These are phyloP conservation scores for Metroxylon sagu DNA, from an alignment of 176 grass and related monocot genomes.

Conservation along the genomic window DNA sequence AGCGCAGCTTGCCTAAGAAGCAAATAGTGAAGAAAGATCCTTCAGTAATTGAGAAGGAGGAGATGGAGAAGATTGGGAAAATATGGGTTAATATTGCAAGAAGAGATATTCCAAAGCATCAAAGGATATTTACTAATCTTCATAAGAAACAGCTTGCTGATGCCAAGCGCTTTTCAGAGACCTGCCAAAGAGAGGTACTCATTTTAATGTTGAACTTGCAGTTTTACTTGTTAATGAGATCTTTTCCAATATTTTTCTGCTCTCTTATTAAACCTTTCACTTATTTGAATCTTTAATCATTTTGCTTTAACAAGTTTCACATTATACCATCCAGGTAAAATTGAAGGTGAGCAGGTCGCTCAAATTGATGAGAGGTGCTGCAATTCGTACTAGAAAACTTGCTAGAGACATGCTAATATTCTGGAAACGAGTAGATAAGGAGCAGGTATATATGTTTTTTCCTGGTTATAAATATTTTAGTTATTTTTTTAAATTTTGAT, in stretches of 20 bases:
- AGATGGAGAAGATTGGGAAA: slow-evolving; percentile 63
- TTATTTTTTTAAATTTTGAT: no score
- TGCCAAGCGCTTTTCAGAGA: slow-evolving; percentile 84
- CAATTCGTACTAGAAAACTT: slow-evolving; percentile 84
- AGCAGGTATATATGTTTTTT: slow-evolving; percentile 52
- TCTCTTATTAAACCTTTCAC: no score
- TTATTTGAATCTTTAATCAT: background rate
- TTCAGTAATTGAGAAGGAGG: slow-evolving; percentile 69
- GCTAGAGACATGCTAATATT: slow-evolving; percentile 99
- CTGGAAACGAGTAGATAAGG: slow-evolving; percentile 97
- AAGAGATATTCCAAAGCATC: slow-evolving; percentile 77
- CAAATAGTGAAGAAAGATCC: slow-evolving; percentile 79
- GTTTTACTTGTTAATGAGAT: slow-evolving; percentile 18
- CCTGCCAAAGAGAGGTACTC: slow-evolving; percentile 83
- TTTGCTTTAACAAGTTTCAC: slow-evolving; percentile 23
- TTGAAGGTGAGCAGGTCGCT: slow-evolving; percentile 88
- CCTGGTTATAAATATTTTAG: no score
- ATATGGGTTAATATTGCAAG: slow-evolving; percentile 59
- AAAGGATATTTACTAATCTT: slow-evolving; percentile 63
- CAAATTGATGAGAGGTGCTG: slow-evolving; percentile 86
- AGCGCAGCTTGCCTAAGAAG: slow-evolving; percentile 98
- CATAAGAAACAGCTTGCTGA: slow-evolving; percentile 74
- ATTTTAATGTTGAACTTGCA: slow-evolving; percentile 6
- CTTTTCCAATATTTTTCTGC: slow-evolving; percentile 1
- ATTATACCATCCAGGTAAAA: slow-evolving; percentile 66